Percentiles rank a stretch among this genome's conserved stretches.
Evolutionary conservation across 2,329 filamentous ascomycete genomes (phyloP).

Genomic region (Magnaporthiopsis incrustans): DNA sequence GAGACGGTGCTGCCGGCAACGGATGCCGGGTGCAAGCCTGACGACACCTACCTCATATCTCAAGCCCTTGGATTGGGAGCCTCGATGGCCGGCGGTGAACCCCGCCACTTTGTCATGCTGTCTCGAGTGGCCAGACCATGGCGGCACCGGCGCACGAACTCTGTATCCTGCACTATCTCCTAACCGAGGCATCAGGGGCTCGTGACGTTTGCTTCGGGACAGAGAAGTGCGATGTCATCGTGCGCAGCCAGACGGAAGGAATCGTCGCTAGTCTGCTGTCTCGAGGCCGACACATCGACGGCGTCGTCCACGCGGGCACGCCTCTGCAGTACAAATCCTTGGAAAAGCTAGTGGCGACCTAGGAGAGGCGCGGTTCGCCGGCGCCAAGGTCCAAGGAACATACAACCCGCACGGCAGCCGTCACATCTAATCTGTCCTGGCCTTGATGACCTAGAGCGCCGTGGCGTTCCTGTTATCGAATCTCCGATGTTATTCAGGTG

Average conservation of each 20-base stretch:
- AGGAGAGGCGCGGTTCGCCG: slow-evolving; percentile 24
- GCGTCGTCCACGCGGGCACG: slow-evolving; percentile 19
- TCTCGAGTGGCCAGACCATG: slow-evolving; percentile 18
- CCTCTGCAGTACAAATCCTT: slow-evolving; percentile 14
- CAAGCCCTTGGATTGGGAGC: slow-evolving; percentile 30
- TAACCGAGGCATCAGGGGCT: neutral
- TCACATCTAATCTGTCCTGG: slow-evolving; percentile 5
- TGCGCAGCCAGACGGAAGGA: slow-evolving; percentile 4
- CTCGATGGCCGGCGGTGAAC: slow-evolving; percentile 27
- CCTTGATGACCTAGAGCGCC: slow-evolving; percentile 17
- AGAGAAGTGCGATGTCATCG: slow-evolving; percentile 13
- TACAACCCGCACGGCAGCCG: slow-evolving; percentile 28
- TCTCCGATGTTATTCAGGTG: too few species aligned
- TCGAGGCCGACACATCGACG: slow-evolving; percentile 15
- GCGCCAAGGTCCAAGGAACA: slow-evolving; percentile 31
- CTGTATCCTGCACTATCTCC: too few species aligned
- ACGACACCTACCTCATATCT: slow-evolving; percentile 24
- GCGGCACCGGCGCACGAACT: neutral
- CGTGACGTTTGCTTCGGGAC: slow-evolving; percentile 8
- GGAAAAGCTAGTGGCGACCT: slow-evolving; percentile 19
- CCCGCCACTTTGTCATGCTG: slow-evolving; percentile 28
- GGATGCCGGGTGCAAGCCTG: neutral
- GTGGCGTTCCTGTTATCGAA: too few species aligned
- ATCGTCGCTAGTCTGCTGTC: slow-evolving; percentile 9
- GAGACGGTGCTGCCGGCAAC: neutral